A percentile compares a stretch with the other conserved stretches of the same genome.
Evolutionary conservation across 2,329 filamentous ascomycete genomes (phyloP).

Genomic region (Trichoderma simmonsii): DNA sequence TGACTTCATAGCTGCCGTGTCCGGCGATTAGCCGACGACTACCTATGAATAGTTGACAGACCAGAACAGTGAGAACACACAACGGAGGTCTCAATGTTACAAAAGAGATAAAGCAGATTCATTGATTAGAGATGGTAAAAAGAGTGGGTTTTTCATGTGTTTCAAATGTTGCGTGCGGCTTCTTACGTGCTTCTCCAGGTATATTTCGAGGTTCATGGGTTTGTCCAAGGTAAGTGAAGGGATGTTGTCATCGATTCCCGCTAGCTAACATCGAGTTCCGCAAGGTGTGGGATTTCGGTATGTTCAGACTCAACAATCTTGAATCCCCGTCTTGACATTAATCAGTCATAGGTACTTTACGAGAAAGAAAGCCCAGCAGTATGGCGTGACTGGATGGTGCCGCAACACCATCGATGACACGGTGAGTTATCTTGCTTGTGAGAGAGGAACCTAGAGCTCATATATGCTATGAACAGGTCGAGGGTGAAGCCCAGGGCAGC

Average conservation of each 20-base stretch:
- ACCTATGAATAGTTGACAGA: not conserved
- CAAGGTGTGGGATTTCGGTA: conserved; percentile 57
- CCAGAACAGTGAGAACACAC: not conserved
- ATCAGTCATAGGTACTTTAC: conserved; percentile 48
- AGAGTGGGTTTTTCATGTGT: conserved; percentile 28
- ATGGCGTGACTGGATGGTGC: conserved; percentile 59
- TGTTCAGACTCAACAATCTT: not conserved
- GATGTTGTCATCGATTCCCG: not conserved
- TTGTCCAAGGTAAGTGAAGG: conserved; percentile 58
- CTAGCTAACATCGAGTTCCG: conserved; percentile 28
- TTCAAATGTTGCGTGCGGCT: not conserved
- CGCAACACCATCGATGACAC: conserved; percentile 56
- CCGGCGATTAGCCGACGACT: conserved; percentile 13
- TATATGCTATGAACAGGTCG: conserved; percentile 58
- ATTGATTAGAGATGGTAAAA: conserved; percentile 29
- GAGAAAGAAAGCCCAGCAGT: conserved; percentile 47
- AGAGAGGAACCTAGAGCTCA: not conserved
- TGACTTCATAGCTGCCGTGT: conserved; percentile 10
- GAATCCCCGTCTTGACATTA: not conserved
- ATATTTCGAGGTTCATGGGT: conserved; percentile 60
- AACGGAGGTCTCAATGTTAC: not conserved
- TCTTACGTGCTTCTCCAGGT: conserved; percentile 39
- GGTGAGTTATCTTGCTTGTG: conserved; percentile 31
- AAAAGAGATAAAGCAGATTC: not conserved
- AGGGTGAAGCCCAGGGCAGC: conserved; percentile 82